These are phyloP conservation scores for Alternaria triticimaculans DNA, from an alignment of 2,329 filamentous ascomycete genomes.

Conservation along the genomic window DNA sequence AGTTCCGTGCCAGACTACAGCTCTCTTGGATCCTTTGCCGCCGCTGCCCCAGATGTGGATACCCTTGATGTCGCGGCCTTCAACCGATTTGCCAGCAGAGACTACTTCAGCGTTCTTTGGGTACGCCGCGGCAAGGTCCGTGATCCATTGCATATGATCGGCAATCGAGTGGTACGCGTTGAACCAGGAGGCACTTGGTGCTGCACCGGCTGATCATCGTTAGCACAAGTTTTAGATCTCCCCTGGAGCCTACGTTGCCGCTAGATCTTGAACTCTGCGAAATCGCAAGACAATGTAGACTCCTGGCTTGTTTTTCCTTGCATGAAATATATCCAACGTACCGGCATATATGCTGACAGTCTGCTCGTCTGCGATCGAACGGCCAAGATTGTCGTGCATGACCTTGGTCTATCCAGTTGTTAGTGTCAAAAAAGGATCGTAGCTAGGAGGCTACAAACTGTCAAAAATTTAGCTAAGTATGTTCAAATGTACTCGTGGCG, in stretches of 20 bases:
- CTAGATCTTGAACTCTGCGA: too few relatives aligned
- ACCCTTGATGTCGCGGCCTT: slow-evolving; percentile 48
- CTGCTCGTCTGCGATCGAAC: slow-evolving; percentile 43
- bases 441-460: not conserved
- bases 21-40: slow-evolving; percentile 47
- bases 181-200: slow-evolving; percentile 45
- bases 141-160: slow-evolving; percentile 44
- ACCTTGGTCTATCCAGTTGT: slow-evolving; percentile 21
- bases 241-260: too few relatives aligned
- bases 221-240: slow-evolving; percentile 18
- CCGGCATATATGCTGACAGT: slow-evolving; percentile 41
- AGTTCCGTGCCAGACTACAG: slow-evolving; percentile 48
- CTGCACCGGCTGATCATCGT: slow-evolving; percentile 32
- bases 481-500: not conserved
- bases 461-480: not conserved
- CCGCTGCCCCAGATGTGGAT: slow-evolving; percentile 50
- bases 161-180: slow-evolving; percentile 46
- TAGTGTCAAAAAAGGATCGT: not conserved
- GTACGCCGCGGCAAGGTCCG: slow-evolving; percentile 44
- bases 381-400: slow-evolving; percentile 49
- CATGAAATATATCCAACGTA: slow-evolving; percentile 18
- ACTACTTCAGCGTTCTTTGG: slow-evolving; percentile 46
- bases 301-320: not conserved
- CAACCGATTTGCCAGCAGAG: slow-evolving; percentile 42
- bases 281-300: not conserved